Conservation (phyloP, 73 alveolate species). For the Stentor roeselii region DNA sequence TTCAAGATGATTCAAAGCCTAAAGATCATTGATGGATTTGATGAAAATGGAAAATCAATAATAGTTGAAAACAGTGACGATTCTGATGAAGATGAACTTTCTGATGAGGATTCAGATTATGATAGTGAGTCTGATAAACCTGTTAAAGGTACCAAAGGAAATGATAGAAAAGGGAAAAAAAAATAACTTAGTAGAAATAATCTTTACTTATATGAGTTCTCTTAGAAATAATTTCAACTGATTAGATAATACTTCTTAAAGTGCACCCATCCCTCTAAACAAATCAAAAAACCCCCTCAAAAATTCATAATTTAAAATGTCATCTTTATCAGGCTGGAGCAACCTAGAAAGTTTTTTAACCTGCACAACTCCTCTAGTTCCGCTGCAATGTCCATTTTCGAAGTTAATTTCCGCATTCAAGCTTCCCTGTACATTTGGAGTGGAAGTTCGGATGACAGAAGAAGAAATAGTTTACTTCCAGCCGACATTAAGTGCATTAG, state of each 20-base stretch:
- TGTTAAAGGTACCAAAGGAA: neutral
- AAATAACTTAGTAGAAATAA: too few species aligned
- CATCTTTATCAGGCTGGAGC: slow-evolving; percentile 11
- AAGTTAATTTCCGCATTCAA: neutral
- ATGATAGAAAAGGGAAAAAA: neutral
- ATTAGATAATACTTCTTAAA: too few species aligned
- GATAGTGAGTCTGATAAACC: neutral
- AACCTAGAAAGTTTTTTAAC: neutral
- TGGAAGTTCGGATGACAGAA: neutral
- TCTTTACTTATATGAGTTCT: too few species aligned
- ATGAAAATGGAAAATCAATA: neutral
- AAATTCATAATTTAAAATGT: neutral
- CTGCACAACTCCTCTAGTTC: neutral
- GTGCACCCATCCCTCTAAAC: neutral
- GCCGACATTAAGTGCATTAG: neutral
- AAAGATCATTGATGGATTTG: neutral
- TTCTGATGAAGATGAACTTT: neutral
- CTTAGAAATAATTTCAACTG: too few species aligned
- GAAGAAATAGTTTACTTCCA: neutral
- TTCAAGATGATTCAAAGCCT: neutral
- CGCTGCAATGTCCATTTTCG: neutral
- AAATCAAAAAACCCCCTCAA: neutral
- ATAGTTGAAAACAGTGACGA: neutral
- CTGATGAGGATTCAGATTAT: neutral
- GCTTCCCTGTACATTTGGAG: neutral